Conservation (phyloP, 257 asterid species). For the Perilla frutescens region DNA sequence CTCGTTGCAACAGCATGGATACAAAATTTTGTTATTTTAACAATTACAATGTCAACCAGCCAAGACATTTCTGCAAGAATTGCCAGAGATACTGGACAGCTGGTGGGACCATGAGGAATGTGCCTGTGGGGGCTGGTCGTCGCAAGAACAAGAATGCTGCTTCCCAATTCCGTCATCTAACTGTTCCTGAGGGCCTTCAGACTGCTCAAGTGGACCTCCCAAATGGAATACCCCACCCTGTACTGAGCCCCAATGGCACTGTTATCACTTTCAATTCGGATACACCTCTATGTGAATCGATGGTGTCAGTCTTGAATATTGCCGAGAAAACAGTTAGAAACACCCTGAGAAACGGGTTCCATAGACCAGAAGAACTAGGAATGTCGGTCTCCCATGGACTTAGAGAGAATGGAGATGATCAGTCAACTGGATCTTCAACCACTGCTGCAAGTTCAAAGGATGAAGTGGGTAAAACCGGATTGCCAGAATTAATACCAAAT, state of each 20-base stretch:
- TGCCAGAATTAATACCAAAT: conserved; percentile 36
- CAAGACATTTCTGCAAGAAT: conserved; percentile 55
- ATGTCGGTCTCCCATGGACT: conserved; percentile 36
- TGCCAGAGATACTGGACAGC: conserved; percentile 64
- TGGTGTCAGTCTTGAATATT: conserved; percentile 41
- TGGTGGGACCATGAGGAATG: conserved; percentile 59
- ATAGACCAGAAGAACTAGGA: conserved; percentile 32
- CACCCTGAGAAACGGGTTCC: conserved; percentile 23
- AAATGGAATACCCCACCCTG: conserved; percentile 42
- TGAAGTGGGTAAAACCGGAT: conserved; percentile 27
- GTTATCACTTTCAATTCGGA: conserved; percentile 46
- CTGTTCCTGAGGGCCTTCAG: conserved; percentile 41
- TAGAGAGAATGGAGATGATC: conserved; percentile 39
- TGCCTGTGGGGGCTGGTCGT: conserved; percentile 58
- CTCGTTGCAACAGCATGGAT: conserved; percentile 59
- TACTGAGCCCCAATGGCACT: conserved; percentile 39
- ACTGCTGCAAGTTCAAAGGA: conserved; percentile 35
- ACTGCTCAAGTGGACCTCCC: conserved; percentile 35
- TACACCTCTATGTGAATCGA: conserved; percentile 49
- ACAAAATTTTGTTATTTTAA: conserved; percentile 57
- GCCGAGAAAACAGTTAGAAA: conserved; percentile 38
- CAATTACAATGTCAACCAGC: conserved; percentile 57
- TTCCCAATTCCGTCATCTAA: conserved; percentile 38
- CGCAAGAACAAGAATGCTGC: conserved; percentile 48
- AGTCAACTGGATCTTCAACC: conserved; percentile 36